These are phyloP conservation scores for Tulasnella sp. DNA, from an alignment of 768 basidiomycete genomes.

Conservation along the genomic window DNA sequence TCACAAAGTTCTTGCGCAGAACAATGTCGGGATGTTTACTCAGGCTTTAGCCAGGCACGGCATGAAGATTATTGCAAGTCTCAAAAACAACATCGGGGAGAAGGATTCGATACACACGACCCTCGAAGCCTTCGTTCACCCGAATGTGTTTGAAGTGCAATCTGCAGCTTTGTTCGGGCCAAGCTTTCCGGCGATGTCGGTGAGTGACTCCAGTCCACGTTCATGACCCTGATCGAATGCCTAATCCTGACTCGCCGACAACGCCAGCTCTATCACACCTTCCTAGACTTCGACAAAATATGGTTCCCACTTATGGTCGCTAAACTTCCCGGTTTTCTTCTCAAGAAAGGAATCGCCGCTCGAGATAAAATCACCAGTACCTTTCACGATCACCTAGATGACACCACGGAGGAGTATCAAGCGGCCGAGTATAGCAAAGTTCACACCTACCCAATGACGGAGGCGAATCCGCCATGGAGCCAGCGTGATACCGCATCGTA, in stretches of 20 bases:
- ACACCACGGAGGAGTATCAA: not conserved
- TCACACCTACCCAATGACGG: not conserved
- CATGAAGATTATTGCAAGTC: not conserved
- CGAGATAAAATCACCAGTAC: not conserved
- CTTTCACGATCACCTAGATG: not conserved
- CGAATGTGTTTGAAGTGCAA: not conserved
- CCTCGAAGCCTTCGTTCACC: conserved; percentile 1
- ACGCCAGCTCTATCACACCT: not conserved
- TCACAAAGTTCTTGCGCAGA: not conserved
- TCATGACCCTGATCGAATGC: not conserved
- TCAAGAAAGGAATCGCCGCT: not conserved
- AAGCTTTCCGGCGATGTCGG: conserved; percentile 10
- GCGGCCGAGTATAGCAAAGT: not conserved
- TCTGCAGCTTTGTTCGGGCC: conserved; percentile 14
- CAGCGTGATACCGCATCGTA: not conserved
- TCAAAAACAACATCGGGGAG: not conserved
- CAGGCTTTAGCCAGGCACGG: not conserved
- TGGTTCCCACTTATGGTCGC: conserved; percentile 13
- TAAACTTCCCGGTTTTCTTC: conserved; percentile 11
- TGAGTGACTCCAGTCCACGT: not conserved
- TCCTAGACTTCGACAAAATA: conserved; percentile 15
- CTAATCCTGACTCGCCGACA: not conserved
- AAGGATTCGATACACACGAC: not conserved
- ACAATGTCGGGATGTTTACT: not conserved
- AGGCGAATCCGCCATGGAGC: not conserved